phyloP scores from a whole-genome alignment of 2,329 filamentous ascomycete genomes.

The Penicillium digitatum region DNA sequence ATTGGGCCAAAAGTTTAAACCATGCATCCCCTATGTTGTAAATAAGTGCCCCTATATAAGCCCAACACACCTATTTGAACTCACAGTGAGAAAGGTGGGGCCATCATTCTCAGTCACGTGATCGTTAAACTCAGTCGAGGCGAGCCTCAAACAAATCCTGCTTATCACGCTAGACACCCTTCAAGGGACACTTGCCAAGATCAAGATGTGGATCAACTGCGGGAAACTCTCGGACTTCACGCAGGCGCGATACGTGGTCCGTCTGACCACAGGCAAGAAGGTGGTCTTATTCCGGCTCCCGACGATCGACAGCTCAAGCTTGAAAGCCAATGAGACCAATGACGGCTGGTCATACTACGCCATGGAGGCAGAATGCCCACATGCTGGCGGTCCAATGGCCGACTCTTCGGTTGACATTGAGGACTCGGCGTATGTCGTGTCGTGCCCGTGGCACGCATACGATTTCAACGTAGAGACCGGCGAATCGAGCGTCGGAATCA shows the following conservation, averaged over 20 bases:
- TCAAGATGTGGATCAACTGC: slow-evolving; percentile 26
- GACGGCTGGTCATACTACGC: slow-evolving; percentile 47
- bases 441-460: slow-evolving; percentile 50
- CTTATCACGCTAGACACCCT: neutral
- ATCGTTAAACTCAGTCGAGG: neutral
- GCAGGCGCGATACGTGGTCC: slow-evolving; percentile 43
- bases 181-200: neutral
- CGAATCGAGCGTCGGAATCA: slow-evolving; percentile 48
- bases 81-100: neutral
- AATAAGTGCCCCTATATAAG: neutral
- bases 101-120: neutral
- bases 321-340: slow-evolving; percentile 31
- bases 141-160: neutral
- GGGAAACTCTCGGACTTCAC: slow-evolving; percentile 34
- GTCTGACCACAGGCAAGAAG: slow-evolving; percentile 44
- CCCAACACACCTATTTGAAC: neutral
- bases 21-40: neutral
- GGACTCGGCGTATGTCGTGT: slow-evolving; percentile 47
- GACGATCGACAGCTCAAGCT: slow-evolving; percentile 34
- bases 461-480: slow-evolving; percentile 50
- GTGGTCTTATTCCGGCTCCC: slow-evolving; percentile 47
- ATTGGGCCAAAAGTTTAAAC: neutral
- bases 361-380: slow-evolving; percentile 49
- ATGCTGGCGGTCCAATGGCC: slow-evolving; percentile 47
- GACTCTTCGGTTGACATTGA: slow-evolving; percentile 48